phyloP scores from a whole-genome alignment of 2,329 filamentous ascomycete species.

The Herpotrichia juniperi region DNA sequence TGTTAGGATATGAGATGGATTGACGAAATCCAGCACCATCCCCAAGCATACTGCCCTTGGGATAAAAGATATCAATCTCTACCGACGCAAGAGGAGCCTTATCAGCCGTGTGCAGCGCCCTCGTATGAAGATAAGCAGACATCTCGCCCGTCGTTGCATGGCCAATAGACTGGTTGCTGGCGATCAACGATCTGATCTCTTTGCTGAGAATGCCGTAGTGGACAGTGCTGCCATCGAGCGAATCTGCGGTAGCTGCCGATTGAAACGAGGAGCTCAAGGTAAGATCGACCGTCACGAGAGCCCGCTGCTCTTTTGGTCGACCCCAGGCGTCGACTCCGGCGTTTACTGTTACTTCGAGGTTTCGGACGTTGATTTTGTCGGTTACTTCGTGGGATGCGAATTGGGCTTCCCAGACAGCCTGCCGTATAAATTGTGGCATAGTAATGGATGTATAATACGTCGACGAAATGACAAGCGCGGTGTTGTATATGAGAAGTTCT shows the following conservation, averaged over 20 bases:
- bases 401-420: conserved; percentile 28
- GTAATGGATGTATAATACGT: neutral
- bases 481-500: no score
- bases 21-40: conserved; percentile 60
- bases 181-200: conserved; percentile 49
- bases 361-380: conserved; percentile 63
- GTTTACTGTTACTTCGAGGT: conserved; percentile 63
- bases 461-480: neutral
- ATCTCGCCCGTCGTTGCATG: conserved; percentile 5
- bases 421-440: conserved; percentile 16
- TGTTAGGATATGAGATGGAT: neutral
- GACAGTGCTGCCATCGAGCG: conserved; percentile 71
- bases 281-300: conserved; percentile 65
- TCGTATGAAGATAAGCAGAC: conserved; percentile 11
- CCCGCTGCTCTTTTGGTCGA: conserved; percentile 66
- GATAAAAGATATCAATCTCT: conserved; percentile 62
- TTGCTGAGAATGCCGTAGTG: conserved; percentile 78
- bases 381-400: conserved; percentile 25
- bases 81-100: conserved; percentile 47
- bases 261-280: conserved; percentile 63
- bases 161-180: conserved; percentile 4
- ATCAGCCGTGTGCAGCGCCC: conserved; percentile 27
- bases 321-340: conserved; percentile 74
- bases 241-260: conserved; percentile 64
- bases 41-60: conserved; percentile 73